Percentiles rank a stretch among this genome's conserved stretches.
Conservation (phyloP, 2,329 filamentous ascomycete species). For the Metarhizium brunneum region DNA sequence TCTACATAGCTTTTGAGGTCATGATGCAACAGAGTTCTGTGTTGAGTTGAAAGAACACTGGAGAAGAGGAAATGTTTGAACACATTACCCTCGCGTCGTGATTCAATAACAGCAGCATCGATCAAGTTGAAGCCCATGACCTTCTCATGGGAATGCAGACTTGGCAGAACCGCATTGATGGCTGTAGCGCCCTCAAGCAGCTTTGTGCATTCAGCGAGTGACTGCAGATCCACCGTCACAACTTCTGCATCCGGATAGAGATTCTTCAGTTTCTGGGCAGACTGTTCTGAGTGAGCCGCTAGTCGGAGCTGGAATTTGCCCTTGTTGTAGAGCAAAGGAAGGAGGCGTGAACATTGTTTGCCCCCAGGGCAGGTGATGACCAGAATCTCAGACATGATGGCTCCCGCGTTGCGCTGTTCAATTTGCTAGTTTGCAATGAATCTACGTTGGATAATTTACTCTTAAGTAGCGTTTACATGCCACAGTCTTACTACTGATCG, state of each 20-base stretch:
- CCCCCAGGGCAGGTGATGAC: not conserved
- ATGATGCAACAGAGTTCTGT: not conserved
- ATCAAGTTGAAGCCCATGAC: slow-evolving; percentile 1
- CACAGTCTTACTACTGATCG: not conserved
- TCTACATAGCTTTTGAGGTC: slow-evolving; percentile 1
- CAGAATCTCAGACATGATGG: not conserved
- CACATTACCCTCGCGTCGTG: not conserved
- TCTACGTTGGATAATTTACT: not conserved
- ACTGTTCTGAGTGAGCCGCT: not conserved
- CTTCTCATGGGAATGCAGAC: not conserved
- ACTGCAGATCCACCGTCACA: not conserved
- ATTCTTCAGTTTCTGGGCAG: not conserved
- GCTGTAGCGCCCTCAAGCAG: not conserved
- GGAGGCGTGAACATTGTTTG: slow-evolving; percentile 1
- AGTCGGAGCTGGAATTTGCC: slow-evolving; percentile 1
- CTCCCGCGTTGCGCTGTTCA: no score
- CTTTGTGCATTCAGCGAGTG: not conserved
- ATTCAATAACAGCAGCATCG: not conserved
- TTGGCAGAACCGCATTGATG: not conserved
- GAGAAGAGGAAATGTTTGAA: slow-evolving; percentile 2
- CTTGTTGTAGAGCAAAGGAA: not conserved
- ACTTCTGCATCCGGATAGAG: not conserved
- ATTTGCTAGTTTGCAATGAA: not conserved
- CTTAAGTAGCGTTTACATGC: not conserved
- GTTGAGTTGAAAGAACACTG: not conserved